These are phyloP conservation scores for Phytophthora pisi DNA, from an alignment of 352 stramenopile genomes.

Conservation along the genomic window DNA sequence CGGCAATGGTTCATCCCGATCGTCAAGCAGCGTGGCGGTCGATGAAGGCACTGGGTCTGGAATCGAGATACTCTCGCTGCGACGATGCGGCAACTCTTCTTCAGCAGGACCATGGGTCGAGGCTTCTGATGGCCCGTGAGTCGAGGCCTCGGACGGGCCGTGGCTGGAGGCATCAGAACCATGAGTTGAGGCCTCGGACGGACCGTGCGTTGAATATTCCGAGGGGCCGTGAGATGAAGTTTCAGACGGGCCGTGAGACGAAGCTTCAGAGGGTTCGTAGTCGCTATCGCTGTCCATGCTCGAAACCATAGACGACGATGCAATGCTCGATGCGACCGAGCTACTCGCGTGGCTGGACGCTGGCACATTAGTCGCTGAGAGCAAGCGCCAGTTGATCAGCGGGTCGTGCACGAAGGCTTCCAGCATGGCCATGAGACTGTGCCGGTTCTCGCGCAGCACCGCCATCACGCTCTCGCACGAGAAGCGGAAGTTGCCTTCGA, in stretches of 20 bases:
- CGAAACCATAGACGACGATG: constrained; percentile 40
- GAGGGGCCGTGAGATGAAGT: background rate
- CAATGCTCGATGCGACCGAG: constrained; percentile 35
- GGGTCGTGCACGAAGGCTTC: constrained; percentile 99
- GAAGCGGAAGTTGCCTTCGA: constrained; percentile 98
- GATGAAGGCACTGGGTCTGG: constrained; percentile 40
- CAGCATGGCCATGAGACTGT: constrained; percentile 99
- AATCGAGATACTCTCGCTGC: constrained; percentile 68
- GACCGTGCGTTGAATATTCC: background rate
- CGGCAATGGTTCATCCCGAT: constrained; percentile 19
- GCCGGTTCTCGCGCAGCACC: constrained; percentile 96
- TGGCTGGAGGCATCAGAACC: background rate
- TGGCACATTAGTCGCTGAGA: constrained; percentile 67
- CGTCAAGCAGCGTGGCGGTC: constrained; percentile 32
- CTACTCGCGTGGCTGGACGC: constrained; percentile 46
- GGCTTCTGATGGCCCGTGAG: background rate
- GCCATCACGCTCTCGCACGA: constrained; percentile 98
- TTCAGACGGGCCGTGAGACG: constrained; percentile 6
- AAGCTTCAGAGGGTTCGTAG: constrained; percentile 23
- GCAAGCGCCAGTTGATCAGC: constrained; percentile 97
- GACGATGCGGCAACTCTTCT: constrained; percentile 23
- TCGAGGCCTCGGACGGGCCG: constrained; percentile 5
- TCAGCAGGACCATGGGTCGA: constrained; percentile 7
- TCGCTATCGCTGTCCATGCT: constrained; percentile 40
- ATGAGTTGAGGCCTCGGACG: constrained; percentile 8